Base-by-base conservation (phyloP, 2,329 filamentous ascomycete species). In the Aspergillaceae sp. region DNA sequence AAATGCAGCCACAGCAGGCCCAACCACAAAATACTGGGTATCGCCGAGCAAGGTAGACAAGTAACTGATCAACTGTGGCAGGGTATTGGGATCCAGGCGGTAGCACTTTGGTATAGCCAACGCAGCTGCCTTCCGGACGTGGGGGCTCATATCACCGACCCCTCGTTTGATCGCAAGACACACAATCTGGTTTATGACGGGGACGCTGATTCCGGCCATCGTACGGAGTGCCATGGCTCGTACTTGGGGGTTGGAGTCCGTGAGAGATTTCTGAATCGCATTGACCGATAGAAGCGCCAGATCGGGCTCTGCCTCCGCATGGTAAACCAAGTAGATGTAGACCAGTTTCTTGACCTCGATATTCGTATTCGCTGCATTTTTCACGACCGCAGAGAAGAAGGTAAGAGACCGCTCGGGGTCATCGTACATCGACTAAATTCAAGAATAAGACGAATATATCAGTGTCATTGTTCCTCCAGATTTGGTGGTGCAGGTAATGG, bases 321-420 rank as follows among this genome's bases (percentile, higher is more conserved):
- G 90, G 64, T 94, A 87, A 50, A 97, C 84, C 51, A 98, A 82
- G 70, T 96, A 98, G 64, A 96, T 94, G 74, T 98, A 98, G 51
- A 98, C 92, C 46, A 98, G 82, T 68, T 97, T 97, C 71, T 96
- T 94, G 68, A 97, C 90, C 61, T 94, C 89, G 58, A 96, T 78
- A 59, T 89, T 95, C 9, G 90, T 86, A 34, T 87, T 95, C 29
- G 91, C 91, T 49, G 96, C 88, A 58, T 97, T 98, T 73, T 98
- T 98, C 66, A 98, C 88, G 46, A 98, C 86, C 27, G 89, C 86
- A n/a, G 91, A 94, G 75, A 98, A 98, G 76, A 91, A 94, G 26
- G 87, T 83, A 2, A 94, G 76, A 48, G 89, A 95, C 56, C 87
- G 84, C 65, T 94, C 87, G 57, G 86, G 19, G 8, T 38, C 82